Percentiles rank a stretch among this genome's conserved stretches.
phyloP scores from a whole-genome alignment of 306 rosid species.

The Malus sieversii region DNA sequence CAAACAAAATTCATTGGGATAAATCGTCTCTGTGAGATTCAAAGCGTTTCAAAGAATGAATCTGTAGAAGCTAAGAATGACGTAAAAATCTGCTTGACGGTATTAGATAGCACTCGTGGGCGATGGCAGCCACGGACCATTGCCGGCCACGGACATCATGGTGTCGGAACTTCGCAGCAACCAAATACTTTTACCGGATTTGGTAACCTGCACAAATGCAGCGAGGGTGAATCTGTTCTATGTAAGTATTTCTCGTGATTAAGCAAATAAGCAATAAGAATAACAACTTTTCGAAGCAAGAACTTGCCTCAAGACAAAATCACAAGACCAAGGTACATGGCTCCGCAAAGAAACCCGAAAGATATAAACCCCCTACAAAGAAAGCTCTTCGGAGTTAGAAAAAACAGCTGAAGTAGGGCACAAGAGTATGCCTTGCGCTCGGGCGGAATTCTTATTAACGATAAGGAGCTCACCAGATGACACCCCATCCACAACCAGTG shows the following conservation, averaged over 20 bases:
- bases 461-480: constrained; percentile 46
- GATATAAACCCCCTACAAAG: constrained; percentile 54
- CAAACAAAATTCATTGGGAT: neutral
- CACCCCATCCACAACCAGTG: constrained; percentile 66
- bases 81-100: neutral
- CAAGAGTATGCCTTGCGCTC: neutral
- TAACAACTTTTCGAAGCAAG: neutral
- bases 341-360: constrained; percentile 43
- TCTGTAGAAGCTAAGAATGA: neutral
- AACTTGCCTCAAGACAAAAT: constrained; percentile 44
- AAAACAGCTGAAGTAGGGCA: neutral
- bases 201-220: neutral
- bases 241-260: neutral
- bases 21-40: neutral
- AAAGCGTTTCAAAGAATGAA: neutral
- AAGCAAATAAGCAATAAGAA: too few relatives aligned
- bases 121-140: too few relatives aligned
- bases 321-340: constrained; percentile 56
- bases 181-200: neutral
- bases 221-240: neutral
- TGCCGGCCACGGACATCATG: neutral
- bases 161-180: neutral
- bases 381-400: constrained; percentile 3
- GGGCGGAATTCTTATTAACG: neutral
- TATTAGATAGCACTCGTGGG: neutral